Evolutionary conservation across 495 filamentous ascomycete species (phyloP).

Genomic region (Penicillium canescens): DNA sequence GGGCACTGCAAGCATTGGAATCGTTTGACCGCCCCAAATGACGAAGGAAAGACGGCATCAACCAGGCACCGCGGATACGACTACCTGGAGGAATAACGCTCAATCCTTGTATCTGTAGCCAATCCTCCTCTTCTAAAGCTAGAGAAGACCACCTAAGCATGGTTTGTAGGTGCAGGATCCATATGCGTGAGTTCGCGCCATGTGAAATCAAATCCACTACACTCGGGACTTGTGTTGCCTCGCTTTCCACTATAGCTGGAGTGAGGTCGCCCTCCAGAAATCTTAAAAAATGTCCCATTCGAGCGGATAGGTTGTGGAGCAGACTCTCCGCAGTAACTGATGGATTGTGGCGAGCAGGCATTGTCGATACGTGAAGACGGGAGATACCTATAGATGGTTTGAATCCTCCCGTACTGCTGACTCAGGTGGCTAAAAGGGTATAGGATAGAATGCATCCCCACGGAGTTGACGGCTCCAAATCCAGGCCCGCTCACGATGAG

Average conservation of each 20-base stretch:
- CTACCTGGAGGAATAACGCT: background rate
- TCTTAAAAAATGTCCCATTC: background rate
- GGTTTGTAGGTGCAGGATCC: background rate
- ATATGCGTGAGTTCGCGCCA: background rate
- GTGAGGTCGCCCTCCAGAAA: background rate
- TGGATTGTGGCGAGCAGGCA: background rate
- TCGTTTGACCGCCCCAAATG: constrained; percentile 1
- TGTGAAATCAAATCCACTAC: background rate
- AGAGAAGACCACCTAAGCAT: constrained; percentile 4
- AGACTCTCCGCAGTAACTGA: background rate
- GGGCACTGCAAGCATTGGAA: background rate
- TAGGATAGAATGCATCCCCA: constrained; percentile 3
- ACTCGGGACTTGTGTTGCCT: background rate
- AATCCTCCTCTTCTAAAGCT: constrained; percentile 3
- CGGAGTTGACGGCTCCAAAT: background rate
- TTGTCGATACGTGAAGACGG: background rate
- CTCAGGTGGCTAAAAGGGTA: constrained; percentile 2
- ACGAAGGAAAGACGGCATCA: constrained; percentile 7
- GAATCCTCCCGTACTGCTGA: background rate
- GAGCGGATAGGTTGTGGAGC: background rate
- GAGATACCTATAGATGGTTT: background rate
- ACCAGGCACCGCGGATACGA: background rate
- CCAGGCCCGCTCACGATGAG: constrained; percentile 3
- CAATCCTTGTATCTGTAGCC: background rate
- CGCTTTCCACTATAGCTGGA: background rate